Evolutionary conservation across 192 early-diverging fungal genomes (phyloP).

Genomic region (Coemansia sp.): DNA sequence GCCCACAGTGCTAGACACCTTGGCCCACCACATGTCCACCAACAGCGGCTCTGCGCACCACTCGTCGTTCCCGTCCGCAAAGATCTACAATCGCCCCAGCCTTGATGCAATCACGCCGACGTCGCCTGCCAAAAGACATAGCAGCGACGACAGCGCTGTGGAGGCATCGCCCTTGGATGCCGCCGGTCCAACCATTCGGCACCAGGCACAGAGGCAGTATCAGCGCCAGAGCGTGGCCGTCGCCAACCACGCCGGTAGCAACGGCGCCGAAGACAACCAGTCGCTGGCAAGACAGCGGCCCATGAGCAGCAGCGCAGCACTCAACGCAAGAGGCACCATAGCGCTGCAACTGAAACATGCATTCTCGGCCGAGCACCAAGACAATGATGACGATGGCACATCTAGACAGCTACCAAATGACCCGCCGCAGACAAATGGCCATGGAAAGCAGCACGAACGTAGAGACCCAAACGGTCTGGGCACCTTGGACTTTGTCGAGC

Average conservation of each 20-base stretch:
- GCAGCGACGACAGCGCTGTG: constrained; percentile 1
- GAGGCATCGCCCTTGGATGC: background rate
- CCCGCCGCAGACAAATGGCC: background rate
- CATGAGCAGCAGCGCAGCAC: constrained; percentile 9
- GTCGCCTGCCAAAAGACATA: constrained; percentile 4
- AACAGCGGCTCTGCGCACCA: constrained; percentile 23
- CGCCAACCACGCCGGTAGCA: background rate
- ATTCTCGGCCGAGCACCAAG: background rate
- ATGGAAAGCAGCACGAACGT: background rate
- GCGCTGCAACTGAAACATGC: background rate
- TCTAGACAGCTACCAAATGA: background rate
- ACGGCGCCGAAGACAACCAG: constrained; percentile 7
- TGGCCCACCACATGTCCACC: constrained; percentile 22
- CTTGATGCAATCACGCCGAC: constrained; percentile 34
- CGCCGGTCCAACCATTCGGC: background rate
- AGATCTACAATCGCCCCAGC: constrained; percentile 27
- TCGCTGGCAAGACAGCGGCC: constrained; percentile 5
- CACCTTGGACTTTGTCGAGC: background rate
- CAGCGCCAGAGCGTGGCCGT: background rate
- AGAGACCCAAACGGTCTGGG: background rate
- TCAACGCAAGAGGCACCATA: background rate
- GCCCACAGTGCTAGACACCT: constrained; percentile 19
- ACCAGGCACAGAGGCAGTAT: background rate
- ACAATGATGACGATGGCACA: background rate
- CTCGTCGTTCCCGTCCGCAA: constrained; percentile 19